These are phyloP conservation scores for Aspergillus puulaauensis DNA, from an alignment of 2,329 filamentous ascomycete genomes.

Conservation along the genomic window DNA sequence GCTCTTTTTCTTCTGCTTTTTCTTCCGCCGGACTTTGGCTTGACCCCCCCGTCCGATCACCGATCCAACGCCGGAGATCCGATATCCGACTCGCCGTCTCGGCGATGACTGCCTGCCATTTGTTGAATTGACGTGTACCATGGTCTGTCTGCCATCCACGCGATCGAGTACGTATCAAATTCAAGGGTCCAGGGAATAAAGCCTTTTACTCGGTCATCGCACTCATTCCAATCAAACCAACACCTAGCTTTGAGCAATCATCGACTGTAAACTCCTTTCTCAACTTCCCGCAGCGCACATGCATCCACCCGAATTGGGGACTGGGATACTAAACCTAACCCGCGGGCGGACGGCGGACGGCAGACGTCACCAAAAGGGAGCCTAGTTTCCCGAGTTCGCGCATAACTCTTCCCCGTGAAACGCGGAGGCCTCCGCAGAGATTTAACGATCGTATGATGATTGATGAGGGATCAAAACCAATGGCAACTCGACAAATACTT, in stretches of 20 bases:
- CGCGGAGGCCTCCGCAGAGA: background rate
- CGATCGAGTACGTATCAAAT: no score
- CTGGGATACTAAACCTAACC: background rate
- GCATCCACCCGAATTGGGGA: background rate
- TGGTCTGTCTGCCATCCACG: no score
- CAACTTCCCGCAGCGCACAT: background rate
- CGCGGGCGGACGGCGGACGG: background rate
- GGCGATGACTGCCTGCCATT: conserved; percentile 12
- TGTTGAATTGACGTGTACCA: background rate
- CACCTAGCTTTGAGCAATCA: background rate
- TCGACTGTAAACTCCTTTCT: background rate
- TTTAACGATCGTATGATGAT: conserved; percentile 4
- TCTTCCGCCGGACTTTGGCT: conserved; percentile 11
- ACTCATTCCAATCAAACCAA: background rate
- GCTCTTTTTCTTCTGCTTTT: conserved; percentile 13
- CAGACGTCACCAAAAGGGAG: background rate
- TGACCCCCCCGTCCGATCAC: background rate
- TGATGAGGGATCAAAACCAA: background rate
- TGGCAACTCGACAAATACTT: background rate
- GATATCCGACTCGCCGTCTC: conserved; percentile 11
- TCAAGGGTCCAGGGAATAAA: background rate
- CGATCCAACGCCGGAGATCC: conserved; percentile 6
- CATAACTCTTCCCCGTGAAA: background rate
- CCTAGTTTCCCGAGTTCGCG: background rate
- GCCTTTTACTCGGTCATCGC: background rate